Evolutionary conservation across 768 basidiomycete genomes (phyloP).

Genomic region (Boletellus ananas): DNA sequence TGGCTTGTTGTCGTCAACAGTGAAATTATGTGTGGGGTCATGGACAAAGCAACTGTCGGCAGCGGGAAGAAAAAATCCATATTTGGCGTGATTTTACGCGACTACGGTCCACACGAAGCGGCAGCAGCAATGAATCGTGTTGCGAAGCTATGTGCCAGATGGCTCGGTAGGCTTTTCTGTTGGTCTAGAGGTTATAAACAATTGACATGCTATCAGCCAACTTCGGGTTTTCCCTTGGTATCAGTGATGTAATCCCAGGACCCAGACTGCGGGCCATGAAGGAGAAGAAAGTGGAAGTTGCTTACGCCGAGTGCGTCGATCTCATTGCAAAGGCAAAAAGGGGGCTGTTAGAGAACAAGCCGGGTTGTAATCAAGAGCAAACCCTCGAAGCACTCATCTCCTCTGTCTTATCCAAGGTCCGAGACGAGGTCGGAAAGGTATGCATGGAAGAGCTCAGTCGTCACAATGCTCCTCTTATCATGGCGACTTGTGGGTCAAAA

Average conservation of each 20-base stretch:
- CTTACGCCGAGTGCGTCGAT: conserved; percentile 83
- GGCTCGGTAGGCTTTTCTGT: conserved; percentile 60
- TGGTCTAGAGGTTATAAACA: background rate
- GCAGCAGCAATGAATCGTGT: conserved; percentile 93
- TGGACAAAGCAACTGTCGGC: conserved; percentile 98
- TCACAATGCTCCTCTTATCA: conserved; percentile 95
- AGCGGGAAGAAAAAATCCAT: conserved; percentile 99
- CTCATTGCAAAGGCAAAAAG: conserved; percentile 88
- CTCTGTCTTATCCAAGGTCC: conserved; percentile 87
- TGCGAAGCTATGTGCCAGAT: conserved; percentile 93
- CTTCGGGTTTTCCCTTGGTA: conserved; percentile 95
- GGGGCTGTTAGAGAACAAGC: conserved; percentile 90
- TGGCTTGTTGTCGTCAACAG: conserved; percentile 97
- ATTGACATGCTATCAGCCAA: conserved; percentile 62
- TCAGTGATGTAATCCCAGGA: conserved; percentile 98
- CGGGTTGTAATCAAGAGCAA: conserved; percentile 96
- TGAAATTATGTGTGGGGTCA: conserved; percentile 98
- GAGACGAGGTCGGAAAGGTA: conserved; percentile 93
- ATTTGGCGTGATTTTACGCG: conserved; percentile 95
- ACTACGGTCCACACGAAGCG: conserved; percentile 94
- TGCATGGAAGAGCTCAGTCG: conserved; percentile 98
- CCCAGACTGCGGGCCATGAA: conserved; percentile 77
- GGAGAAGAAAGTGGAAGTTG: conserved; percentile 78
- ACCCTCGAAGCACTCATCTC: conserved; percentile 97
- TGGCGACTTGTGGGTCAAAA: conserved; percentile 99